Percentiles rank a stretch among this genome's conserved stretches.
phyloP scores from a whole-genome alignment of 805 yeast genomes.

The Torulaspora franciscae region DNA sequence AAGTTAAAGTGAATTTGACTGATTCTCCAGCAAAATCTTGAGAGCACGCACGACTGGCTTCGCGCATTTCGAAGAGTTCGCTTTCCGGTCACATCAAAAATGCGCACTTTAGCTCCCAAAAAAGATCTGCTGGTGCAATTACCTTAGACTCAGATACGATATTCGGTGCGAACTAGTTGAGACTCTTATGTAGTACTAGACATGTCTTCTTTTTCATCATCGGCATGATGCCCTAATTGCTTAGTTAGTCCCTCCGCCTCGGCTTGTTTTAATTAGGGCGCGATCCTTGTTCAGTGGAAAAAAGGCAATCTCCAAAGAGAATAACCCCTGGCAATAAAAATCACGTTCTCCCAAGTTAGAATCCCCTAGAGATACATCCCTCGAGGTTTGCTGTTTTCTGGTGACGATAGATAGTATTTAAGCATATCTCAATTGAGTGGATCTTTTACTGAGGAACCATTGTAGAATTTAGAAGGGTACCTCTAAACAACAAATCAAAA shows the following conservation, averaged over 20 bases:
- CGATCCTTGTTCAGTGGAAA: background rate
- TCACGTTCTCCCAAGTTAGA: background rate
- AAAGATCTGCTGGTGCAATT: no score
- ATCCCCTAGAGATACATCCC: background rate
- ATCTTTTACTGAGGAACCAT: no score
- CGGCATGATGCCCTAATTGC: background rate
- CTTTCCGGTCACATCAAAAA: no score
- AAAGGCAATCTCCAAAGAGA: background rate
- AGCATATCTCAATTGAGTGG: background rate
- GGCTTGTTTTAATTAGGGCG: background rate
- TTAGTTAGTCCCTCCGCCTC: background rate
- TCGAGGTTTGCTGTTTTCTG: background rate
- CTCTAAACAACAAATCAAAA: slow-evolving; percentile 3
- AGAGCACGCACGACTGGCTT: no score
- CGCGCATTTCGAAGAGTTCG: no score
- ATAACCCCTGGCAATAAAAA: background rate
- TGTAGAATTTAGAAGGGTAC: background rate
- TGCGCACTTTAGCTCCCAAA: no score
- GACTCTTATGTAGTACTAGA: no score
- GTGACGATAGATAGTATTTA: background rate
- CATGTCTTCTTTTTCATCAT: no score
- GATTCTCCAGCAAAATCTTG: no score
- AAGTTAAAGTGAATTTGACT: no score
- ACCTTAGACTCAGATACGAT: no score
- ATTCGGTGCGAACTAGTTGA: no score